Conservation (phyloP, 148 eudicot genomes). For the Amaranthus cruentus region DNA sequence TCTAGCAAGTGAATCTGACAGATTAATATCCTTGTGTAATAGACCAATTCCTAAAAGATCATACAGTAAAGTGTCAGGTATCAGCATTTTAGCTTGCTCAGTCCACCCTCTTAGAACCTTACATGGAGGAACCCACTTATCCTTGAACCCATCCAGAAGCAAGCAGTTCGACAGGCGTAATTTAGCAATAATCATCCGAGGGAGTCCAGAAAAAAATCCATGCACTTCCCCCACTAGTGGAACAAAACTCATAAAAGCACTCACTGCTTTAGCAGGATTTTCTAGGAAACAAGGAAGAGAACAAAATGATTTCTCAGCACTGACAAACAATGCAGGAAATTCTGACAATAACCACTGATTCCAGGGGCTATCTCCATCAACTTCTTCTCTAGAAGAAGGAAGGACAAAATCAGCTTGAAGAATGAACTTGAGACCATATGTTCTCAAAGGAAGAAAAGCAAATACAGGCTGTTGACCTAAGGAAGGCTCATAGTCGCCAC, state of each 20-base stretch:
- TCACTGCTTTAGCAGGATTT: slow-evolving; percentile 66
- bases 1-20: slow-evolving; percentile 74
- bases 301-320: slow-evolving; percentile 66
- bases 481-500: slow-evolving; percentile 57
- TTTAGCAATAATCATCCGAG: slow-evolving; percentile 76
- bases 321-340: slow-evolving; percentile 76
- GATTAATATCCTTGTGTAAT: slow-evolving; percentile 53
- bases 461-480: slow-evolving; percentile 89
- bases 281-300: slow-evolving; percentile 62
- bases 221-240: slow-evolving; percentile 93
- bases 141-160: slow-evolving; percentile 59
- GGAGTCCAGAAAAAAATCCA: slow-evolving; percentile 84
- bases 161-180: slow-evolving; percentile 78
- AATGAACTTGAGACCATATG: slow-evolving; percentile 89
- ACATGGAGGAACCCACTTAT: slow-evolving; percentile 89
- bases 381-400: slow-evolving; percentile 98
- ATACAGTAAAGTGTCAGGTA: slow-evolving; percentile 55
- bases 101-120: slow-evolving; percentile 77
- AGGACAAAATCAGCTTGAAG: slow-evolving; percentile 98
- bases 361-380: slow-evolving; percentile 96
- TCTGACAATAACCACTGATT: slow-evolving; percentile 92
- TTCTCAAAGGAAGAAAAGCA: slow-evolving; percentile 93
- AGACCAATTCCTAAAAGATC: slow-evolving; percentile 79
- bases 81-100: slow-evolving; percentile 53
- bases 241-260: slow-evolving; percentile 83